Conservation (phyloP, 2,329 filamentous ascomycete genomes). For the Aspergillus quadricinctus region DNA sequence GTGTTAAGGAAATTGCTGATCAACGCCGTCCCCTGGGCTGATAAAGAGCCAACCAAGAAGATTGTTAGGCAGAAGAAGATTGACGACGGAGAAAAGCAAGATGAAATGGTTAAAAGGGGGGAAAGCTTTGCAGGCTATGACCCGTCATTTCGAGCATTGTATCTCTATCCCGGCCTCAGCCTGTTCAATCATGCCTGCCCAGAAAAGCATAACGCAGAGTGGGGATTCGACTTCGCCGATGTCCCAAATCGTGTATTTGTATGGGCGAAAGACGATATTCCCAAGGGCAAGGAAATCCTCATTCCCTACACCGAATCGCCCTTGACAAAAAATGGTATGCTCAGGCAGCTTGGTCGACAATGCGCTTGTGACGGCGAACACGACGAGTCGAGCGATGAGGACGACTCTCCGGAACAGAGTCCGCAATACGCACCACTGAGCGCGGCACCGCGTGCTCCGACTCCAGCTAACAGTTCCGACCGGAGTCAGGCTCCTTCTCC, state of each 20-base stretch:
- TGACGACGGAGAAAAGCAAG: slow-evolving; percentile 1
- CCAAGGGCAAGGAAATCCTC: slow-evolving; percentile 22
- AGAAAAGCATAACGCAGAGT: slow-evolving; percentile 21
- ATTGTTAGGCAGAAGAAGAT: background rate
- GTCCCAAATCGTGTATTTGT: slow-evolving; percentile 29
- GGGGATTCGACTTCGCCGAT: slow-evolving; percentile 21
- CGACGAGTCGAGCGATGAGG: background rate
- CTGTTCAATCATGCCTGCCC: slow-evolving; percentile 30
- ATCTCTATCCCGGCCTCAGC: slow-evolving; percentile 29
- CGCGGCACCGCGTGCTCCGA: background rate
- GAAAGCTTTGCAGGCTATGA: slow-evolving; percentile 8
- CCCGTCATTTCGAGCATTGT: slow-evolving; percentile 25
- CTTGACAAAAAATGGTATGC: slow-evolving; percentile 1
- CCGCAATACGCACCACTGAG: background rate
- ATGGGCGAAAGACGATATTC: slow-evolving; percentile 22
- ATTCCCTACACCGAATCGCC: slow-evolving; percentile 16
- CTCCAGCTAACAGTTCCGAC: background rate
- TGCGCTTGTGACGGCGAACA: slow-evolving; percentile 10
- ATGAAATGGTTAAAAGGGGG: background rate
- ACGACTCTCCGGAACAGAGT: background rate
- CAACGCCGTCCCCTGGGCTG: slow-evolving; percentile 29
- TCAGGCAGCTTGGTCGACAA: slow-evolving; percentile 11
- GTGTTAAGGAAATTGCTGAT: slow-evolving; percentile 30
- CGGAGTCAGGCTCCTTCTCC: background rate
- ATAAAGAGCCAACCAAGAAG: slow-evolving; percentile 6